These are phyloP conservation scores for Eurotiales sp. DNA, from an alignment of 2,329 filamentous ascomycete genomes.

Conservation along the genomic window DNA sequence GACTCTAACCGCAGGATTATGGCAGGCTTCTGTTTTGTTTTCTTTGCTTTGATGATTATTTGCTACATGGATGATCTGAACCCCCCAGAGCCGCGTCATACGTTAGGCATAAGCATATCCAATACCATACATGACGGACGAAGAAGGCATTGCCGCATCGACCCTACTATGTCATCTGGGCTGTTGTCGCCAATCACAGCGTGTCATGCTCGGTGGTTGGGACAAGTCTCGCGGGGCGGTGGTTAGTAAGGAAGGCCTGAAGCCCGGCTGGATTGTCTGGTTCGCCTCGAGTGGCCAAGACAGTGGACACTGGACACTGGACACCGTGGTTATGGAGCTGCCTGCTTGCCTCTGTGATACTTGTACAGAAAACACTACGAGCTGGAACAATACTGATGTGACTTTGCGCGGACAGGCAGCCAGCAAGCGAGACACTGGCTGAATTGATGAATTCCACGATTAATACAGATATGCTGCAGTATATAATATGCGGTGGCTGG, in stretches of 20 bases:
- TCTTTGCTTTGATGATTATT: no score
- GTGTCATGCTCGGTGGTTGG: conserved; percentile 1
- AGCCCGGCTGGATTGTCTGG: conserved; percentile 1
- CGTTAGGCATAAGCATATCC: background rate
- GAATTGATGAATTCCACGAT: no score
- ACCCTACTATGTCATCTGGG: conserved; percentile 2
- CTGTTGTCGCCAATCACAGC: conserved; percentile 3
- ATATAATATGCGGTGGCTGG: conserved; percentile 2
- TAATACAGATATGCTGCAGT: no score
- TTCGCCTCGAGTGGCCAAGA: conserved; percentile 1
- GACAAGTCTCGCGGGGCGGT: background rate
- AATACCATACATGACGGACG: background rate
- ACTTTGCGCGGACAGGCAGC: no score
- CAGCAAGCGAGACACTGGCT: no score
- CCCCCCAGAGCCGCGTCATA: background rate
- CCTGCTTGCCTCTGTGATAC: no score
- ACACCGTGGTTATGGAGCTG: background rate
- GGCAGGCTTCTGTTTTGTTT: no score
- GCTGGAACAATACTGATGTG: no score
- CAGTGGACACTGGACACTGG: no score
- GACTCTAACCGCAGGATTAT: no score
- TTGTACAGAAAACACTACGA: no score
- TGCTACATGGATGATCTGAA: no score
- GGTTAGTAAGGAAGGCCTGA: background rate
- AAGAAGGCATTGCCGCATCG: conserved; percentile 2